Evolutionary conservation across 129 eudicot genomes (phyloP), one percentile per base, ranked within the genome.

Genomic region (Deinandra increscens): DNA sequence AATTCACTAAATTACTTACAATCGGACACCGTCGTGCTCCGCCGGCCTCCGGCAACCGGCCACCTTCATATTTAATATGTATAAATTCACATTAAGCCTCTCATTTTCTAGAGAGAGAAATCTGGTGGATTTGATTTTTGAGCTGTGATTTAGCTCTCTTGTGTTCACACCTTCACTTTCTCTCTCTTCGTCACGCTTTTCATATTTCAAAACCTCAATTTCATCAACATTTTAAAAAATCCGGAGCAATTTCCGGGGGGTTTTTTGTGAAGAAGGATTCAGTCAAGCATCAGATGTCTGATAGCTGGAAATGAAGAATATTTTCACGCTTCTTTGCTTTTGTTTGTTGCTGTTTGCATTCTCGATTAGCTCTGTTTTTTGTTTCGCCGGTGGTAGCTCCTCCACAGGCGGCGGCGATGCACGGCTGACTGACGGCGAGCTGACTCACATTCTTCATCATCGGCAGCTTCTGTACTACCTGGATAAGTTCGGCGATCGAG

Each of bases 61-160:
- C 29, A 20, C 29, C 60, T 2, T 5, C 31, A n/a, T 34, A 34
- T 10, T 71, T 56, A n/a, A 56, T 55, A 3, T 4, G 26, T 71
- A 42, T 58, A 71, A 71, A 71, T 71, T 70, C 56, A 29, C 68
- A 59, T 58, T 70, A 29, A 31, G 41, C 55, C 41, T 23, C 29
- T 53, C 65, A 53, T 13, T 53, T 12, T 70, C 39, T 29, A 44
- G 23, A 60, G 60, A 63, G 55, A 71, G 71, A 64, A 63, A 77
- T 74, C 75, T 76, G 78, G 89, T 87, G 85, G 85, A 85, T 26
- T 26, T 26, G 31, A 26, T 26, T 73, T 78, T 85, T 79, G 87
- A 88, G 96, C 96, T 88, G 96, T 88, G 83, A 75, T 76, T 78
- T 88, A 85, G 96, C 96, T 88, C 91, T 86, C 85, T 51, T 60